Base-by-base conservation (phyloP, 805 yeast genomes). In the Blastobotrys parvus region DNA sequence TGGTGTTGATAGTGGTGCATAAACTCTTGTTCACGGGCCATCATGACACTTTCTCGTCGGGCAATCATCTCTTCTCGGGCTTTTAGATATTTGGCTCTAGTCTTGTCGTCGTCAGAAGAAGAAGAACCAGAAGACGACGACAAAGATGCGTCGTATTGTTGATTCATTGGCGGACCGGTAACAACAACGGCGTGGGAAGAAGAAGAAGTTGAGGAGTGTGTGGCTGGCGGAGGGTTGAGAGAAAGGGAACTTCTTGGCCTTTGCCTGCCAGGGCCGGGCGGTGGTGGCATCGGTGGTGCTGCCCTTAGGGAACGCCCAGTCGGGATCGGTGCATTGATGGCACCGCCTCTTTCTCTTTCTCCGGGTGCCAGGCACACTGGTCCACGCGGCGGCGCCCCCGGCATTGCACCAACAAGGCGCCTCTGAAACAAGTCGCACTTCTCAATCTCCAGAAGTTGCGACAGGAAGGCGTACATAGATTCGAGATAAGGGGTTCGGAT, bases 401-500 rank as follows among this genome's bases (percentile, higher is more conserved):
- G n/a, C n/a, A n/a, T n/a, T n/a, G n/a, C n/a, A n/a, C 10, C 11
- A 25, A 25, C 7, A 11, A 25, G 11, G 40, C 33, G 38, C 27
- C 44, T 23, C 21, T 32, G 20, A 39, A 25, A 17, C 21, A 43
- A 7, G 33, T 16, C n/a, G 23, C 18, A 20, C 25, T 35, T 25
- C 33, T 40, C 29, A 20, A 40, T 19, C 19, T 49, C 59, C 55
- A 48, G 55, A 44, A 48, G 68, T 67, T 55, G 76, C 32, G 55
- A 49, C 47, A 58, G 43, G 42, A 57, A 51, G 5, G 95, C 87
- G 59, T 86, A 89, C 45, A 86, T 65, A 53, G 85, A 85, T 64
- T 89, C 97, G 59, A 89, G 69, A 59, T 89, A 89, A 2, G 97
- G 96, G 0, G 96, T 86, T 59, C 82, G 81, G 43, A 87, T 79